These are phyloP conservation scores for Tillandsia leiboldiana DNA, from an alignment of 176 grass and related monocot species.

Conservation along the genomic window DNA sequence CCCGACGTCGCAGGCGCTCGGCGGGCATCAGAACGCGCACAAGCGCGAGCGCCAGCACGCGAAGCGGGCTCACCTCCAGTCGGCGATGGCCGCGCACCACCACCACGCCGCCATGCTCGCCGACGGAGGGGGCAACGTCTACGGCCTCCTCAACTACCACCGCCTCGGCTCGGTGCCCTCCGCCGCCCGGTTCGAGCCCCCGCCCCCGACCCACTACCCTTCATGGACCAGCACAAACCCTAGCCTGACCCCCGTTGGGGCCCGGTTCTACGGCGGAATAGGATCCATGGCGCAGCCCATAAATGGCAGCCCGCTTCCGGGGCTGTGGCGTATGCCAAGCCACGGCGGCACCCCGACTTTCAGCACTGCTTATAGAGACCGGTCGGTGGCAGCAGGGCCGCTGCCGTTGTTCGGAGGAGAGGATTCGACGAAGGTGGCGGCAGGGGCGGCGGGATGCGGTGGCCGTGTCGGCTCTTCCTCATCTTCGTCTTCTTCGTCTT, in stretches of 20 bases:
- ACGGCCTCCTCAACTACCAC: slow-evolving; percentile 65
- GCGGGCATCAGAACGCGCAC: slow-evolving; percentile 98
- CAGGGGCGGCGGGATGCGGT: slow-evolving; percentile 16
- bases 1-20: slow-evolving; percentile 94
- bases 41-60: slow-evolving; percentile 98
- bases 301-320: slow-evolving; percentile 49
- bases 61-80: slow-evolving; percentile 81
- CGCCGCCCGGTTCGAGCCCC: slow-evolving; percentile 1
- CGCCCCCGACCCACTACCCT: slow-evolving; percentile 57
- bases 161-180: slow-evolving; percentile 22
- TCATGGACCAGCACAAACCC: slow-evolving; percentile 37
- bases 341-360: slow-evolving; percentile 26
- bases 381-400: background rate
- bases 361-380: slow-evolving; percentile 14
- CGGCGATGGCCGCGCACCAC: slow-evolving; percentile 57
- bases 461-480: slow-evolving; percentile 21
- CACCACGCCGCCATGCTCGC: slow-evolving; percentile 36
- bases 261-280: slow-evolving; percentile 27
- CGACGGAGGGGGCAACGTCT: slow-evolving; percentile 43
- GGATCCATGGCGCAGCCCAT: slow-evolving; percentile 72
- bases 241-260: background rate
- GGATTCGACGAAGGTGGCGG: slow-evolving; percentile 11
- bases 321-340: slow-evolving; percentile 39
- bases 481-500: slow-evolving; percentile 46
- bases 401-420: background rate